Percentiles rank a stretch among this genome's conserved stretches.
Evolutionary conservation across 306 rosid genomes (phyloP).

Genomic region (Lathyrus tuberosus): DNA sequence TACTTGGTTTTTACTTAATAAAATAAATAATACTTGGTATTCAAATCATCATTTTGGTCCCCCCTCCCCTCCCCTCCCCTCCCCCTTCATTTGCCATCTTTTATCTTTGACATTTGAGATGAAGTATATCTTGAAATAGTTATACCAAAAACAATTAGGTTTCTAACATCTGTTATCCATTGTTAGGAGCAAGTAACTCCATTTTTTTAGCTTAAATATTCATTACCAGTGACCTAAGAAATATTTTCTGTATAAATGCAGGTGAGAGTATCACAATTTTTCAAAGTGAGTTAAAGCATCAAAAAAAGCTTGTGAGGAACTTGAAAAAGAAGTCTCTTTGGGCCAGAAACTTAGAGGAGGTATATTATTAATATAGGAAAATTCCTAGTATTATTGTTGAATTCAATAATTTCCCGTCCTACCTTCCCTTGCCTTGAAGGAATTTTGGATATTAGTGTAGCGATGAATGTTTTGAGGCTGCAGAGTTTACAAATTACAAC

Average conservation of each 20-base stretch:
- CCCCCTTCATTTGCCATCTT: not conserved
- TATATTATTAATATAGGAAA: constrained; percentile 44
- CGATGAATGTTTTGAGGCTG: constrained; percentile 1
- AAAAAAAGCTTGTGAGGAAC: constrained; percentile 79
- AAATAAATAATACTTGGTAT: not conserved
- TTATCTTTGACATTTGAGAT: constrained; percentile 30
- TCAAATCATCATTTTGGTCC: not conserved
- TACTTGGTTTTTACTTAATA: not conserved
- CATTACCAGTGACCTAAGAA: constrained; percentile 14
- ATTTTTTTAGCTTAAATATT: constrained; percentile 4
- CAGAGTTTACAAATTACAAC: constrained; percentile 17
- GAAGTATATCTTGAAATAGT: not conserved
- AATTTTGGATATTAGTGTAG: constrained; percentile 9
- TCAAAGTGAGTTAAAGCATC: constrained; percentile 80
- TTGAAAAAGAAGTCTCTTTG: constrained; percentile 93
- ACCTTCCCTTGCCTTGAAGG: constrained; percentile 16
- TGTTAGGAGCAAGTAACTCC: not conserved
- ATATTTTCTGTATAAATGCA: constrained; percentile 49
- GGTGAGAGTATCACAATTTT: constrained; percentile 79
- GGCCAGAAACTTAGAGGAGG: constrained; percentile 87
- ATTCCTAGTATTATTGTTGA: constrained; percentile 29
- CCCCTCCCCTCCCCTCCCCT: not conserved
- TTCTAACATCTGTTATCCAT: constrained; percentile 17
- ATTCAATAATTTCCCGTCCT: constrained; percentile 2
- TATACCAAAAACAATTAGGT: constrained; percentile 7